Conservation (phyloP, 768 basidiomycete species). For the Roridomyces roridus region DNA sequence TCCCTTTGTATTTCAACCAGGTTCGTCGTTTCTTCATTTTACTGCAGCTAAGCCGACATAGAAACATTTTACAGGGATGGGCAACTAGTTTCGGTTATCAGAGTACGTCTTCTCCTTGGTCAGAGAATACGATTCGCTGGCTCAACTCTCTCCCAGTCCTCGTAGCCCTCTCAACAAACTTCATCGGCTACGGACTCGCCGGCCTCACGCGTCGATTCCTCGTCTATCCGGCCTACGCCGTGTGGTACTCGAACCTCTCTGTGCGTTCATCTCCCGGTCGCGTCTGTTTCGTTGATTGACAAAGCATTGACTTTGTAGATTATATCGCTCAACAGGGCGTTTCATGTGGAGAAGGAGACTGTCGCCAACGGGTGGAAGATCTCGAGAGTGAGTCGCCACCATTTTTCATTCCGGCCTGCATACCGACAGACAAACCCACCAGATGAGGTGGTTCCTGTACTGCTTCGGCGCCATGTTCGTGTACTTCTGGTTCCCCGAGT, state of each 20-base stretch:
- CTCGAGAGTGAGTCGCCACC: slow-evolving; percentile 13
- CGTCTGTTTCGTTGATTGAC: background rate
- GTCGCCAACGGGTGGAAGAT: slow-evolving; percentile 28
- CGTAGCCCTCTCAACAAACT: slow-evolving; percentile 48
- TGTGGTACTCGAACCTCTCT: slow-evolving; percentile 62
- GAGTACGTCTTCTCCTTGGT: slow-evolving; percentile 32
- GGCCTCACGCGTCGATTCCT: slow-evolving; percentile 61
- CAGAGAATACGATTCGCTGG: slow-evolving; percentile 26
- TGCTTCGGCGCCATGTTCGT: slow-evolving; percentile 40
- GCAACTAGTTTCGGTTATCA: slow-evolving; percentile 44
- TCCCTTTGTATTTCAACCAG: slow-evolving; percentile 42
- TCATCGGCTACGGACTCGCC: slow-evolving; percentile 54
- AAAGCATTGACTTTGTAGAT: background rate
- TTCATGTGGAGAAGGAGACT: slow-evolving; percentile 41
- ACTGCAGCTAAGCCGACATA: no score
- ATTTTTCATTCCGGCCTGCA: background rate
- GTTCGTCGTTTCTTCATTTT: background rate
- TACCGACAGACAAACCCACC: no score
- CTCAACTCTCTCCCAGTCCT: slow-evolving; percentile 30
- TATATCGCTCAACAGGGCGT: slow-evolving; percentile 51
- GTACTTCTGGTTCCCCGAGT: slow-evolving; percentile 31
- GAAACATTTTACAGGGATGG: slow-evolving; percentile 30
- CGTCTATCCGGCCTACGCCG: slow-evolving; percentile 61
- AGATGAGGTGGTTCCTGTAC: slow-evolving; percentile 46
- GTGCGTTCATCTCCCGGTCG: no score